Conservation (phyloP, 2,329 filamentous ascomycete species). For the Stachybotrys chlorohalonatus region DNA sequence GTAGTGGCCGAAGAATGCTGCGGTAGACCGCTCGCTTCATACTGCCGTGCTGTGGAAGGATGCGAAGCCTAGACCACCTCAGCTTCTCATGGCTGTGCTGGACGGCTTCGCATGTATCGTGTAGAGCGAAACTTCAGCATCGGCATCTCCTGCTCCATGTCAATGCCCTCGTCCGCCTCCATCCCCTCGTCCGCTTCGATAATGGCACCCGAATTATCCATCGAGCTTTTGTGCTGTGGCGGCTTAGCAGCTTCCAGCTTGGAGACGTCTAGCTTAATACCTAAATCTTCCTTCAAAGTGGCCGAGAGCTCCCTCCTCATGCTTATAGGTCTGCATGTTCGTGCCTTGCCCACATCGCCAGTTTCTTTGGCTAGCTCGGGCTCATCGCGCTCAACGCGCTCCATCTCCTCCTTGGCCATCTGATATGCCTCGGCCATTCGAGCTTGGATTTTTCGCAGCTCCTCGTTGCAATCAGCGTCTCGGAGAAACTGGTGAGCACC, state of each 20-base stretch:
- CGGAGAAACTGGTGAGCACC: conserved; percentile 86
- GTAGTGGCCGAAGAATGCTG: not conserved
- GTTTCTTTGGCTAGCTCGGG: conserved; percentile 30
- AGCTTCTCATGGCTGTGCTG: conserved; percentile 2
- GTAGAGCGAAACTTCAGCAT: conserved; percentile 34
- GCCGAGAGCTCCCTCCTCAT: conserved; percentile 37
- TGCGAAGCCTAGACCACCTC: not conserved
- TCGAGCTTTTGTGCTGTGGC: conserved; percentile 11
- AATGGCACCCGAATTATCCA: conserved; percentile 9
- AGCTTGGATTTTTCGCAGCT: conserved; percentile 60
- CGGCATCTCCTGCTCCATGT: conserved; percentile 26
- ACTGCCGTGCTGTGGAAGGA: not conserved
- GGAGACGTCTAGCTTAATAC: conserved; percentile 5
- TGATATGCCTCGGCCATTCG: conserved; percentile 56
- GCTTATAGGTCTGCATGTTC: conserved; percentile 43
- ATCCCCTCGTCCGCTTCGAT: conserved; percentile 7
- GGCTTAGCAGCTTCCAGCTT: conserved; percentile 13
- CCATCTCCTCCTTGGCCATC: conserved; percentile 50
- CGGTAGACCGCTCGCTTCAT: not conserved
- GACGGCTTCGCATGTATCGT: conserved; percentile 24
- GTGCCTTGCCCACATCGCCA: conserved; percentile 29
- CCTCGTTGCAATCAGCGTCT: conserved; percentile 72
- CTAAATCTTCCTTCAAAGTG: conserved; percentile 15
- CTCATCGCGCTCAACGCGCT: conserved; percentile 44
- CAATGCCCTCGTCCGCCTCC: conserved; percentile 34